A percentile compares a stretch with the other conserved stretches of the same genome.
These are phyloP conservation scores for Flueggea neowawraea DNA, from an alignment of 441 rosid species.

Conservation along the genomic window DNA sequence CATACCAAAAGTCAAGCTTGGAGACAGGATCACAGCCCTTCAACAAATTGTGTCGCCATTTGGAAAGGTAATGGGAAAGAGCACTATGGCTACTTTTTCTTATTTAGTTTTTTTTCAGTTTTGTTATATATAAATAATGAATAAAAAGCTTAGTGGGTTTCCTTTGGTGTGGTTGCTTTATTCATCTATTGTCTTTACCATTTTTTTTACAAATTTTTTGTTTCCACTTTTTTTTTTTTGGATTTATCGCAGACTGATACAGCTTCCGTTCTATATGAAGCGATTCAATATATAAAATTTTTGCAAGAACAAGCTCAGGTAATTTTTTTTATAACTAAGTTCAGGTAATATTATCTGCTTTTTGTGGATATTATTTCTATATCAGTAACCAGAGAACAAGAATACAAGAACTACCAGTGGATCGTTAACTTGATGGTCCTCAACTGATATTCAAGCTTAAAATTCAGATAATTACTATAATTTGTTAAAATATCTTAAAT, in stretches of 20 bases:
- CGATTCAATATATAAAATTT: constrained; percentile 71
- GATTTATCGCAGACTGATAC: constrained; percentile 64
- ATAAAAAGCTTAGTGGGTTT: neutral
- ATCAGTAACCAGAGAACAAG: neutral
- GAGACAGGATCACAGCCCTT: constrained; percentile 78
- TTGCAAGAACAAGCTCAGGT: constrained; percentile 90
- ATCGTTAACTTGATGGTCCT: too few relatives aligned
- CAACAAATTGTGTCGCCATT: constrained; percentile 94
- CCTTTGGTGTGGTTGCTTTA: neutral
- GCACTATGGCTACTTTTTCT: constrained; percentile 13
- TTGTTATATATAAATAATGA: neutral
- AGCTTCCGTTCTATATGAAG: constrained; percentile 86
- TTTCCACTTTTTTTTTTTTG: neutral
- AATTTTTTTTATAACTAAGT: neutral
- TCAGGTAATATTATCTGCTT: neutral
- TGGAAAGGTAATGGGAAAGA: constrained; percentile 58
- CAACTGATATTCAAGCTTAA: too few relatives aligned
- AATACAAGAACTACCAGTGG: too few relatives aligned
- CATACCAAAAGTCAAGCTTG: constrained; percentile 80
- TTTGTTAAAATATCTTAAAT: too few relatives aligned
- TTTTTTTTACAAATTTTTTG: neutral
- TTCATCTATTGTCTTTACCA: neutral
- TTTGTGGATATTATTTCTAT: neutral
- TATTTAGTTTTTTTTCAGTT: neutral
- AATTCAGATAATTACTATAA: too few relatives aligned